Conservation (phyloP, 1,139 yeast species). For the Yamadazyma dendronema region DNA sequence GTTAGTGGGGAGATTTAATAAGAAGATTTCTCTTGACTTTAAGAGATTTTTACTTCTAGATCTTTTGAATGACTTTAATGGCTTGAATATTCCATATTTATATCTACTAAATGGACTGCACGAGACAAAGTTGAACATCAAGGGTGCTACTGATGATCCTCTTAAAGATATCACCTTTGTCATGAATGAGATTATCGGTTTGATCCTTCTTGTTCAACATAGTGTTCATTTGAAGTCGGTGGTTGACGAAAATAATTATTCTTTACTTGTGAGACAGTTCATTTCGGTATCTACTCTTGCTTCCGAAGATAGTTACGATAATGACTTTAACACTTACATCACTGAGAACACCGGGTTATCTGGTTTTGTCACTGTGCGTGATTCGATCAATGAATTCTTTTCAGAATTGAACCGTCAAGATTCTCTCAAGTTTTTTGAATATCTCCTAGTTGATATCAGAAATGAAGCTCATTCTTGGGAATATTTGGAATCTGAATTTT, state of each 20-base stretch:
- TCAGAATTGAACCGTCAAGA: constrained; percentile 43
- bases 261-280: constrained; percentile 22
- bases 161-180: constrained; percentile 11
- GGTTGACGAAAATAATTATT: constrained; percentile 10
- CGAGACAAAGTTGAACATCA: constrained; percentile 7
- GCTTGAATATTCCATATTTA: constrained; percentile 10
- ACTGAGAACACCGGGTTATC: constrained; percentile 70
- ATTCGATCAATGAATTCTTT: constrained; percentile 50
- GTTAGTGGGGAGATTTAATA: constrained; percentile 35
- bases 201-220: constrained; percentile 24
- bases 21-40: constrained; percentile 20
- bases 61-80: constrained; percentile 11
- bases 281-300: constrained; percentile 27
- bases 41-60: constrained; percentile 13
- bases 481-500: constrained; percentile 39
- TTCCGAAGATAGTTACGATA: constrained; percentile 31
- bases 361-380: constrained; percentile 48
- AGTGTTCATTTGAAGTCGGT: constrained; percentile 18
- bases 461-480: constrained; percentile 19
- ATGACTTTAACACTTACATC: constrained; percentile 67
- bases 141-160: constrained; percentile 5
- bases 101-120: constrained; percentile 6
- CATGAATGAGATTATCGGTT: constrained; percentile 11
- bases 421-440: constrained; percentile 26
- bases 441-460: constrained; percentile 16